Evolutionary conservation across 1,284 basidiomycete species (phyloP), one percentile per base, ranked within the genome.

Genomic region (Papiliotrema laurentii): DNA sequence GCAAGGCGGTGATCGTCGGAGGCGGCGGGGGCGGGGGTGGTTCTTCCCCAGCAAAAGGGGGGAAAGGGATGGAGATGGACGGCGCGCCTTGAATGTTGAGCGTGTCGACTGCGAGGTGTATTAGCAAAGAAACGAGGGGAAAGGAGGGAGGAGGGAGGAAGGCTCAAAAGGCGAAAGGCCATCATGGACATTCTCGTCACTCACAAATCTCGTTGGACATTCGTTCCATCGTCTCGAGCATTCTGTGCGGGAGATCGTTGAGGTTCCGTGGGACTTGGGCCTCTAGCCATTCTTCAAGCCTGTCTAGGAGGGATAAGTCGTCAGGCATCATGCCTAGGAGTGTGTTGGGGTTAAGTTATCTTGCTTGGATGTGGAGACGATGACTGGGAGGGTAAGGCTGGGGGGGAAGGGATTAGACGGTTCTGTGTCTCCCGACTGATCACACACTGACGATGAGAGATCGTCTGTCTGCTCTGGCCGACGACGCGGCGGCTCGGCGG

Each of bases 261-360:
- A 73, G 51, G 54, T 73, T 69, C 22, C 51, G 39, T 4, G 72
- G 70, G 27, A 74, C 63, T 54, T 71, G 69, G 1, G 60, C 58
- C 50, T 71, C 64, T 33, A 73, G 57, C 67, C 71, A 71, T 45
- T 69, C 61, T 55, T 73, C 70, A 48, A 74, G 60, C 52, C 73
- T 64, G 55, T 71, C 69, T 40, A 72, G 64, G 44, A 74, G 53
- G 2, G 56, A 54, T 27, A 55, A 46, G 33, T 70, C 65, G 53
- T 65, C 66, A 3, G 66, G 60, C 68, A 69, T 72, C 46, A 28
- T 54, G 38, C 33, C 39, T 38, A 22, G 27, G 26, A n/a, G n/a
- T 25, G 39, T 14, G 24, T 41, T 24, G 37, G n/a, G 19, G 21
- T 9, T n/a, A 5, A 13, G n/a, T 38, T 9, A 22, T 38, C 18